Evolutionary conservation across 768 basidiomycete species (phyloP), one percentile per base, ranked within the genome.

Genomic region (Rhizopogon vinicolor): DNA sequence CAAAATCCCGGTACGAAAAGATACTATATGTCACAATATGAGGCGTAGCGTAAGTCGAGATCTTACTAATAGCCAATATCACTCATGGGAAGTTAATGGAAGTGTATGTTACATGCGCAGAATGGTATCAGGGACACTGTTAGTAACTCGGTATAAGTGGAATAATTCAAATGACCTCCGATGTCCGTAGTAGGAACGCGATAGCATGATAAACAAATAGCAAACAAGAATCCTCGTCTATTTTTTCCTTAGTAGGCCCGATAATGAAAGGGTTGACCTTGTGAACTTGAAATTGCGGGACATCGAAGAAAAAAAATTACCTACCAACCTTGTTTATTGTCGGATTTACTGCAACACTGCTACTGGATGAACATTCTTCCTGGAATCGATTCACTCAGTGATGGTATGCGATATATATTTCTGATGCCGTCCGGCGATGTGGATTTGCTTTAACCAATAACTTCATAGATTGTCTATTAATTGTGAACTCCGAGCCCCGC

Each of bases 171-270:
- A 28, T 31, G 13, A 44, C 42, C 12, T 19, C 31, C 12, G 41
- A 25, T 28, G 29, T 48, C 52, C 52, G 52, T 19, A 44, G 52
- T 46, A 25, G 39, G 54, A 41, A 53, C 51, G 51, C 31, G 49
- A 54, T 13, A 7, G 37, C 25, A 41, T 54, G 19, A 40, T 54
- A 48, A 19, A 51, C 28, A 39, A 33, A 33, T 35, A n/a, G 8
- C 16, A 52, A 14, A 19, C 52, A 45, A 10, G 39, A 10, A 16
- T 44, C n/a, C 43, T 52, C 42, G 33, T 44, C 48, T 54, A 54
- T 51, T 52, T 53, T 54, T 39, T 39, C 18, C 31, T 35, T 13
- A 14, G 10, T 29, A 45, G 14, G 19, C 41, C 19, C 10, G 18
- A 19, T 10, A 10, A 28, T 28, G 45, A 6, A 35, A 33, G 14